Base-by-base conservation (phyloP, 176 grass and related monocot species). In the Thinopyrum elongatum region DNA sequence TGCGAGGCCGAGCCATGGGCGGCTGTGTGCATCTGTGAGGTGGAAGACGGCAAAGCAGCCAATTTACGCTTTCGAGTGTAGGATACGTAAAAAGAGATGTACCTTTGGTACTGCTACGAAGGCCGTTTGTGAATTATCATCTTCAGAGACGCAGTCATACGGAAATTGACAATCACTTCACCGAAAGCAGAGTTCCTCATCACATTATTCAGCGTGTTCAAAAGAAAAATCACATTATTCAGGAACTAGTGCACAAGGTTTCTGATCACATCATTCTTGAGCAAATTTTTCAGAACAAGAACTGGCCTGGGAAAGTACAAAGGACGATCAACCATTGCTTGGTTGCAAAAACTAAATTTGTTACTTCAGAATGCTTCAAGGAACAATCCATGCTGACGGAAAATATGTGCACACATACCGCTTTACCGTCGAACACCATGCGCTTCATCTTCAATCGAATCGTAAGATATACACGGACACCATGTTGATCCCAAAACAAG, bases 321-420 rank as follows among this genome's bases (percentile, higher is more conserved):
- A 71, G 15, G 53, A 78, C 23, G 53, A 82, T 33, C 26, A n/a
- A 67, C 60, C 62, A 23, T 86, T 86, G 23, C 6, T 39, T 77
- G 49, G 38, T 49, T 63, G 78, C 78, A 70, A 49, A 77, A 70
- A 77, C 13, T 60, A 25, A 27, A 77, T 12, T 12, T 76, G 62
- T 30, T 68, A 26, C 31, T 82, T 49, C 27, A 51, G n/a, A 30
- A 81, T 47, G 36, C 62, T 86, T 38, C 4, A 12, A n/a, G 35
- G 23, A 80, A 19, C 71, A 63, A 86, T 64, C 35, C 76, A 61
- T 70, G 39, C 6, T 22, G 39, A 76, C 33, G 21, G 8, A 31
- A 21, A 51, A 65, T 13, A 57, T 73, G 55, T 44, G 65, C 28
- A 67, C 44, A 83, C 58, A 87, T 60, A 74, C 10, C 22, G 53